These are phyloP conservation scores for Pichia deserticola DNA, from an alignment of 805 yeast genomes.

Conservation along the genomic window DNA sequence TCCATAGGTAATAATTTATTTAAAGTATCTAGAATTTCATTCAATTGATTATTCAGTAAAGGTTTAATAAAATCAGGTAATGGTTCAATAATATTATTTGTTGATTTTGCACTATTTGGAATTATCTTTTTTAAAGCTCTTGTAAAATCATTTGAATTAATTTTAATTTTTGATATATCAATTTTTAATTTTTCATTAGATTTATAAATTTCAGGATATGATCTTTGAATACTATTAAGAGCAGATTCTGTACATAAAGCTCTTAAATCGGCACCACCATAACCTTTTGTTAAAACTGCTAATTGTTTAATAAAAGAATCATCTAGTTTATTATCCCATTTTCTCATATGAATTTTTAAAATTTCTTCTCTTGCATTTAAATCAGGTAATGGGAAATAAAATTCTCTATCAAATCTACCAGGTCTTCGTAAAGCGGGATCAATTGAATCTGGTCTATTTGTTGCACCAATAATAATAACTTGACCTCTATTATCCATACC, in stretches of 20 bases:
- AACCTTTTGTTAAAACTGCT: constrained; percentile 84
- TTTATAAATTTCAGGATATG: constrained; percentile 86
- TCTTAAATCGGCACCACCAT: constrained; percentile 95
- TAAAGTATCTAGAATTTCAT: constrained; percentile 38
- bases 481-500: constrained; percentile 99
- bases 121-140: constrained; percentile 77
- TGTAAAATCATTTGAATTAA: constrained; percentile 78
- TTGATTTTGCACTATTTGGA: constrained; percentile 87
- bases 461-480: constrained; percentile 96
- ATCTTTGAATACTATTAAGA: constrained; percentile 79
- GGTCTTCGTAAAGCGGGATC: constrained; percentile 97
- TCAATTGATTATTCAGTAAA: constrained; percentile 46
- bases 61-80: constrained; percentile 68
- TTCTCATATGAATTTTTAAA: constrained; percentile 74
- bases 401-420: constrained; percentile 94
- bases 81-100: constrained; percentile 63
- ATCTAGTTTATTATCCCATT: constrained; percentile 75
- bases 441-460: constrained; percentile 96
- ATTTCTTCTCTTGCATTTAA: constrained; percentile 70
- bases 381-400: constrained; percentile 92
- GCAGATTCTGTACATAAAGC: constrained; percentile 97
- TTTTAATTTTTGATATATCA: constrained; percentile 63
- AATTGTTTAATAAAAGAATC: constrained; percentile 53
- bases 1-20: constrained; percentile 55
- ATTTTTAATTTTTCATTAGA: constrained; percentile 66